Conservation (phyloP, 257 asterid genomes). For the Capsicum rhomboideum region DNA sequence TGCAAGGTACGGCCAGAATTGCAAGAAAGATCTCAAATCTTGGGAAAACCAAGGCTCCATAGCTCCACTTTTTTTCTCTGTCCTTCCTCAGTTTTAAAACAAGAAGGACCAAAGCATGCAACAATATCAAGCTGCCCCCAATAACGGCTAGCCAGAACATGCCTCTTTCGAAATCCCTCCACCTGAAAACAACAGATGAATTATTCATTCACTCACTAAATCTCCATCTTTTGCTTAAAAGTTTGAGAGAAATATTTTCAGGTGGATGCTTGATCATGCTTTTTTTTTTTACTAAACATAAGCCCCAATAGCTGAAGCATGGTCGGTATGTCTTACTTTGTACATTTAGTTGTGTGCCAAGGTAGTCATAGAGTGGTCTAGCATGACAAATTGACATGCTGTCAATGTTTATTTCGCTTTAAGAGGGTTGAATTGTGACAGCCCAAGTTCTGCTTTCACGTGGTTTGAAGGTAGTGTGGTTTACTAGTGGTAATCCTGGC, state of each 20-base stretch:
- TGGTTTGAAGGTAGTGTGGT: background rate
- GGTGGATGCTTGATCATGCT: background rate
- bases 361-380: background rate
- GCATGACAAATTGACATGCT: background rate
- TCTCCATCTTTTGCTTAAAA: background rate
- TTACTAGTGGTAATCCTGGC: background rate
- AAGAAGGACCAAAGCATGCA: slow-evolving; percentile 43
- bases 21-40: slow-evolving; percentile 75
- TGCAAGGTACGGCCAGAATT: slow-evolving; percentile 67
- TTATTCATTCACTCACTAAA: background rate
- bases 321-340: background rate
- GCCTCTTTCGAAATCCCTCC: slow-evolving; percentile 85
- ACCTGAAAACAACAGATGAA: slow-evolving; percentile 31
- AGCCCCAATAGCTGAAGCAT: background rate
- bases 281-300: too few species aligned
- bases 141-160: slow-evolving; percentile 83
- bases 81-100: slow-evolving; percentile 42
- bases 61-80: slow-evolving; percentile 36
- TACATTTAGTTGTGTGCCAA: background rate
- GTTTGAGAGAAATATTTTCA: background rate
- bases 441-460: background rate
- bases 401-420: background rate
- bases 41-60: slow-evolving; percentile 63
- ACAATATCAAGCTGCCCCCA: slow-evolving; percentile 41
- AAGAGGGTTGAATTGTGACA: background rate